Conservation (phyloP, 305 asterid species). For the Caryopteris hybrid region DNA sequence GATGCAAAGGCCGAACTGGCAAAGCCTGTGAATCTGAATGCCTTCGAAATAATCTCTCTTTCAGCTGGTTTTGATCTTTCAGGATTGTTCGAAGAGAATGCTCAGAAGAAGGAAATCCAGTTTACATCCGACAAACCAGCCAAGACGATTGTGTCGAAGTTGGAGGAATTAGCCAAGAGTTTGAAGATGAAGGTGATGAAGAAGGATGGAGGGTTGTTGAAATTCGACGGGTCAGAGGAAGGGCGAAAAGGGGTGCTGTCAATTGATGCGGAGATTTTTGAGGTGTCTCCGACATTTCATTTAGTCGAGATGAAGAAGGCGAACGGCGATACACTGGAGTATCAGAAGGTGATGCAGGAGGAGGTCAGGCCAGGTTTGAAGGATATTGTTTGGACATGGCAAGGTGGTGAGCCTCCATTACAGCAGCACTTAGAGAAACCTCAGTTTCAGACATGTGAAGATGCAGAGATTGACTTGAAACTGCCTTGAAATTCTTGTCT, state of each 20-base stretch:
- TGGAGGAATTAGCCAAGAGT: slow-evolving; percentile 50
- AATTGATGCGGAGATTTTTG: slow-evolving; percentile 60
- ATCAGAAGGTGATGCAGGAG: slow-evolving; percentile 53
- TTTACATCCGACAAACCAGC: slow-evolving; percentile 52
- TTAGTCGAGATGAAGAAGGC: slow-evolving; percentile 65
- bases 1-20: slow-evolving; percentile 29
- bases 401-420: slow-evolving; percentile 42
- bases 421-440: slow-evolving; percentile 15
- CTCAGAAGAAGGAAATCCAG: slow-evolving; percentile 36
- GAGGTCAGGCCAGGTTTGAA: slow-evolving; percentile 58
- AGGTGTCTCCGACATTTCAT: slow-evolving; percentile 56
- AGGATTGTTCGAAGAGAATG: slow-evolving; percentile 49
- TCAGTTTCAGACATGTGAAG: slow-evolving; percentile 7
- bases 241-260: slow-evolving; percentile 66
- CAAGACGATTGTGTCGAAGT: slow-evolving; percentile 45
- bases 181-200: slow-evolving; percentile 57
- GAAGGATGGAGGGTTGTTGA: slow-evolving; percentile 56
- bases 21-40: slow-evolving; percentile 48
- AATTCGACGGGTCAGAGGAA: slow-evolving; percentile 41
- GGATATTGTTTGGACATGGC: slow-evolving; percentile 87
- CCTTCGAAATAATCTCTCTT: slow-evolving; percentile 69
- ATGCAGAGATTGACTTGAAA: background rate
- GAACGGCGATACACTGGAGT: slow-evolving; percentile 67
- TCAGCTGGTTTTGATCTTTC: slow-evolving; percentile 72
- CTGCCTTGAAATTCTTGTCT: slow-evolving; percentile 4